Percentiles rank a stretch among this genome's conserved stretches.
Conservation (phyloP, 2,329 filamentous ascomycete genomes). For the Podosphaera xanthii region DNA sequence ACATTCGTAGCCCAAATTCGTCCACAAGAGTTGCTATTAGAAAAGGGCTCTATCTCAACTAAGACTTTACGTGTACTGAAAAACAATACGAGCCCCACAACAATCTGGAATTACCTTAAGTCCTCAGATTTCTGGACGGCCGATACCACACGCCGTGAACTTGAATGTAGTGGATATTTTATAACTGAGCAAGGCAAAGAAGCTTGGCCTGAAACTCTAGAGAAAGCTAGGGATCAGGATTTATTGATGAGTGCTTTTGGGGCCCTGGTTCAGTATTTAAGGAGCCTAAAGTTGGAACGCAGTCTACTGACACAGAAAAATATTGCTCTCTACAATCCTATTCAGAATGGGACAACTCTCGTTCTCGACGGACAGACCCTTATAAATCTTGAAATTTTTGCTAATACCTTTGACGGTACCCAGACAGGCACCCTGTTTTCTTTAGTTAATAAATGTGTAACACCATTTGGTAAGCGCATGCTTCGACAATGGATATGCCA, state of each 20-base stretch:
- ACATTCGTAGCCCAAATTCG: constrained; percentile 84
- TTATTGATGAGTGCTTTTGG: constrained; percentile 78
- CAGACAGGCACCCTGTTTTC: constrained; percentile 70
- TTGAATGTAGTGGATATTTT: constrained; percentile 65
- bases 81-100: constrained; percentile 80
- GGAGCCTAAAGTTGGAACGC: constrained; percentile 67
- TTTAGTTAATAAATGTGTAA: constrained; percentile 82
- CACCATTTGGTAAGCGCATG: constrained; percentile 87
- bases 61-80: constrained; percentile 84
- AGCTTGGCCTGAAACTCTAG: constrained; percentile 53
- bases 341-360: constrained; percentile 66
- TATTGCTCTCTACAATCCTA: constrained; percentile 80
- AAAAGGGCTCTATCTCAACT: constrained; percentile 69
- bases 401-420: constrained; percentile 76
- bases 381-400: constrained; percentile 93
- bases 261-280: constrained; percentile 68
- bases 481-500: constrained; percentile 97
- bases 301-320: constrained; percentile 75
- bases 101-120: constrained; percentile 88
- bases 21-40: constrained; percentile 70
- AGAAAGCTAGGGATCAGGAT: constrained; percentile 53
- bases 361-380: constrained; percentile 89
- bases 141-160: constrained; percentile 58
- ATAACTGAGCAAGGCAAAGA: constrained; percentile 32
- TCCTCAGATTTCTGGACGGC: constrained; percentile 79